Percentiles rank a stretch among this genome's conserved stretches.
These are phyloP conservation scores for Alternaria ventricosa DNA, from an alignment of 2,329 filamentous ascomycete species.

Conservation along the genomic window DNA sequence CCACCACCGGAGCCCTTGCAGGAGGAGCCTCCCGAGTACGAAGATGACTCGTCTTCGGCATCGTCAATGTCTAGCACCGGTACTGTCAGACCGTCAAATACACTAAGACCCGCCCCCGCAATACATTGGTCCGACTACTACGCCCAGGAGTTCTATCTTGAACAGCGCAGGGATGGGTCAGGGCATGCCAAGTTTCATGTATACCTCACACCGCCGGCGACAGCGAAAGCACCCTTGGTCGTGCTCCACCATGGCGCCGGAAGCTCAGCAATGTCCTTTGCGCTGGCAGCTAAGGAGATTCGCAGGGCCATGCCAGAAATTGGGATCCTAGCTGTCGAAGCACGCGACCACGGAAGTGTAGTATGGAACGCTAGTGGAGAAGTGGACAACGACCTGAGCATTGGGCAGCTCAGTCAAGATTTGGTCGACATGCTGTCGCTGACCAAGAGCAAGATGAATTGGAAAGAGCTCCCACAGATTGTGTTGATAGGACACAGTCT, in stretches of 20 bases:
- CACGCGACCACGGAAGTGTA: slow-evolving; percentile 82
- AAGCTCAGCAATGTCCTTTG: slow-evolving; percentile 91
- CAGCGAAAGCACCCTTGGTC: slow-evolving; percentile 77
- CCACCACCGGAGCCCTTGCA: slow-evolving; percentile 60
- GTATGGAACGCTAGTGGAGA: slow-evolving; percentile 49
- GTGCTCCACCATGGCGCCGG: slow-evolving; percentile 95
- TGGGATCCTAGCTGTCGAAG: slow-evolving; percentile 85
- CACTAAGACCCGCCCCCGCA: slow-evolving; percentile 65
- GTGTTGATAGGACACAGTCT: slow-evolving; percentile 91
- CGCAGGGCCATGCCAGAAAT: slow-evolving; percentile 77
- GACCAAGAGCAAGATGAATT: slow-evolving; percentile 72
- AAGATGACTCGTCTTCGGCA: slow-evolving; percentile 60
- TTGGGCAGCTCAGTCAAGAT: slow-evolving; percentile 76
- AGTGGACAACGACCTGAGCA: slow-evolving; percentile 68
- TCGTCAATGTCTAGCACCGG: slow-evolving; percentile 93
- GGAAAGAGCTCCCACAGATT: slow-evolving; percentile 74
- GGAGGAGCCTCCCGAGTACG: slow-evolving; percentile 58
- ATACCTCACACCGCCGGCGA: slow-evolving; percentile 80
- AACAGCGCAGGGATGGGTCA: slow-evolving; percentile 47
- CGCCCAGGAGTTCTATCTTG: slow-evolving; percentile 81
- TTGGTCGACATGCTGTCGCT: slow-evolving; percentile 72
- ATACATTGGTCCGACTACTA: slow-evolving; percentile 91
- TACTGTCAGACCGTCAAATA: slow-evolving; percentile 83
- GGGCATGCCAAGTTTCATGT: slow-evolving; percentile 73
- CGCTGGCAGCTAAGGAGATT: slow-evolving; percentile 78